Base-by-base conservation (phyloP, 257 asterid species). In the Marsdenia floribunda region DNA sequence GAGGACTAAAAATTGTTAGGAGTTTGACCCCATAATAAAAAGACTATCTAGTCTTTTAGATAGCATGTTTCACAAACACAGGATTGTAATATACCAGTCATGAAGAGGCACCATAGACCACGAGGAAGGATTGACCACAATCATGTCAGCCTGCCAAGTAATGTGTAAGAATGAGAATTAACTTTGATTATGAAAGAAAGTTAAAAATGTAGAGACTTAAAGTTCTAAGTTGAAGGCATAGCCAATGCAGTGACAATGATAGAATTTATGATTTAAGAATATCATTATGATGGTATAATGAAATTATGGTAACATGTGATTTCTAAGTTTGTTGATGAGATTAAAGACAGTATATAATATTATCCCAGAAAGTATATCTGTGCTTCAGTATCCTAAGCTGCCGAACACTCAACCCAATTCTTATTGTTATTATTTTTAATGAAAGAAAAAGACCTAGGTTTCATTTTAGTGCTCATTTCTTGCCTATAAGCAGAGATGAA, bases 41-140 rank as follows among this genome's bases (percentile, higher is more conserved):
- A 55, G 3, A 55, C 61, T 6, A 29, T 55, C 26, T 55, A 55
- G 61, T 10, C 8, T 21, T 55, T 6, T n/a, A 55, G 60, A 55
- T 55, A 19, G 61, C 19, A 60, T 29, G 40, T 12, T 60, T 63
- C 42, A 63, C 21, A 61, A 29, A 22, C 54, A 73, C n/a, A 46
- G 46, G 21, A 46, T 70, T 1, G 6, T 26, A 7, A 64, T 83
- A 44, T 81, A 91, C 94, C 88, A 76, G 80, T 91, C 97, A 76
- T 88, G 91, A 82, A 88, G 70, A 21, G 94, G 94, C 81, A 88
- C 81, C 96, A 90, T 91, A 3, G 97, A 78, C 94, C 97, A 91
- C 19, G 86, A 81, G 78, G 74, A 87, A 49, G 91, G 94, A 81
- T 90, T 83, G 73, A 88, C 81, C 59, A 91, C 88, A 4, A 87